Evolutionary conservation across 352 stramenopile species (phyloP).

Genomic region (Pythium brachiatum): DNA sequence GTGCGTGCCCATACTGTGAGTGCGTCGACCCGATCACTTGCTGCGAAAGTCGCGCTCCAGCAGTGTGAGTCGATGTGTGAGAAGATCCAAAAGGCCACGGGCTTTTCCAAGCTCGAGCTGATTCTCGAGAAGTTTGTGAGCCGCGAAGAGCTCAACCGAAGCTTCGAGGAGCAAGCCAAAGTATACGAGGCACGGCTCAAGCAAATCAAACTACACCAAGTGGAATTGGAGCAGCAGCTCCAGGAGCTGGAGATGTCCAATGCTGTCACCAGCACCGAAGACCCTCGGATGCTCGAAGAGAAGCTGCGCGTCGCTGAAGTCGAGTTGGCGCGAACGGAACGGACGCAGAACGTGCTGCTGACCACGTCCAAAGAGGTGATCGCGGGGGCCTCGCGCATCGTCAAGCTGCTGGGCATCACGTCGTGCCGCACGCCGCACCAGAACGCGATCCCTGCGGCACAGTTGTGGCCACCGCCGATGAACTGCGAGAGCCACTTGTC

Average conservation of each 20-base stretch:
- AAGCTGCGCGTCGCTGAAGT: slow-evolving; percentile 69
- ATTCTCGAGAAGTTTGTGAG: slow-evolving; percentile 81
- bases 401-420: slow-evolving; percentile 74
- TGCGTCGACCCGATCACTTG: slow-evolving; percentile 49
- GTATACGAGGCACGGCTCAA: slow-evolving; percentile 78
- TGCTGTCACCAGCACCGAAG: slow-evolving; percentile 40
- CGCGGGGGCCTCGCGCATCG: slow-evolving; percentile 56
- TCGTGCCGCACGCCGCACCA: slow-evolving; percentile 58
- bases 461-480: slow-evolving; percentile 60
- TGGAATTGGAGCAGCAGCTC: slow-evolving; percentile 70
- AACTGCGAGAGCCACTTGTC: slow-evolving; percentile 46
- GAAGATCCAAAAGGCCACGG: slow-evolving; percentile 80
- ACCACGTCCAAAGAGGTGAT: slow-evolving; percentile 80
- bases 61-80: slow-evolving; percentile 82
- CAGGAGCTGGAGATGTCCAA: slow-evolving; percentile 66
- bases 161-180: slow-evolving; percentile 80
- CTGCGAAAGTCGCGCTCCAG: slow-evolving; percentile 70
- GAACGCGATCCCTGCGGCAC: slow-evolving; percentile 51
- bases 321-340: slow-evolving; percentile 60
- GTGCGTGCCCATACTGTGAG: slow-evolving; percentile 32
- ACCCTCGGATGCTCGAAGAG: slow-evolving; percentile 68
- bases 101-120: slow-evolving; percentile 70
- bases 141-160: slow-evolving; percentile 72
- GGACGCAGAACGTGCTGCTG: slow-evolving; percentile 60
- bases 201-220: slow-evolving; percentile 75